Percentiles rank a stretch among this genome's conserved stretches.
These are phyloP conservation scores for Fusarium sulawesiense DNA, from an alignment of 2,329 filamentous ascomycete genomes.

Conservation along the genomic window DNA sequence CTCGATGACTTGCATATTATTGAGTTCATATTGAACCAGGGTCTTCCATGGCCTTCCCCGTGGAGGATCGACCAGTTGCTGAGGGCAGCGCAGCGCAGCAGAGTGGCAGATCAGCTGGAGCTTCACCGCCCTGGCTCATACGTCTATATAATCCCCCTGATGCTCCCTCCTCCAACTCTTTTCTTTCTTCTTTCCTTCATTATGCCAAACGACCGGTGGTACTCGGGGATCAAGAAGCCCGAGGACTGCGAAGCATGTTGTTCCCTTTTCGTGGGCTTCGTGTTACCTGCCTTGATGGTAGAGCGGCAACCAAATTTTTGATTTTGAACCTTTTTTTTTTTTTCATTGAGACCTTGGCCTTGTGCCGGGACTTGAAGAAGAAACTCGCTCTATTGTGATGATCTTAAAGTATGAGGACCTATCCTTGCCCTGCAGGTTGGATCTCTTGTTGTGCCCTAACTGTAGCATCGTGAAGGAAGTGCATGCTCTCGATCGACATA, in stretches of 20 bases:
- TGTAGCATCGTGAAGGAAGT: neutral
- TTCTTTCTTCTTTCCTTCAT: slow-evolving; percentile 6
- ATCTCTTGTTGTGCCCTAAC: neutral
- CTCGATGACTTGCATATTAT: neutral
- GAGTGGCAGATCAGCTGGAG: slow-evolving; percentile 30
- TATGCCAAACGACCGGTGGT: slow-evolving; percentile 18
- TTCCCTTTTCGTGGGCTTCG: neutral
- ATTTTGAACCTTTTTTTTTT: slow-evolving; percentile 19
- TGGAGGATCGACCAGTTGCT: neutral
- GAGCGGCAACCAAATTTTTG: slow-evolving; percentile 34
- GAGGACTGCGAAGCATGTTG: slow-evolving; percentile 19
- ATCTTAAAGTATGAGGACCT: neutral
- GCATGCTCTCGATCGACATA: neutral
- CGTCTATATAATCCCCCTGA: slow-evolving; percentile 1
- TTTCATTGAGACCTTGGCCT: slow-evolving; percentile 38
- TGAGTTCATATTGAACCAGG: neutral
- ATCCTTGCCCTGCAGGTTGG: neutral
- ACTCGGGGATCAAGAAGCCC: slow-evolving; percentile 23
- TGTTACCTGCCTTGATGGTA: neutral
- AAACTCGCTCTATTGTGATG: neutral
- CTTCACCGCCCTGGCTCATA: slow-evolving; percentile 11
- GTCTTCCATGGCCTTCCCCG: neutral
- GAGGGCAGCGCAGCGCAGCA: neutral
- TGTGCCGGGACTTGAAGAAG: slow-evolving; percentile 39
- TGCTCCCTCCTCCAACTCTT: neutral